Evolutionary conservation across 331 rosid species (phyloP).

Genomic region (Quercus phellos): DNA sequence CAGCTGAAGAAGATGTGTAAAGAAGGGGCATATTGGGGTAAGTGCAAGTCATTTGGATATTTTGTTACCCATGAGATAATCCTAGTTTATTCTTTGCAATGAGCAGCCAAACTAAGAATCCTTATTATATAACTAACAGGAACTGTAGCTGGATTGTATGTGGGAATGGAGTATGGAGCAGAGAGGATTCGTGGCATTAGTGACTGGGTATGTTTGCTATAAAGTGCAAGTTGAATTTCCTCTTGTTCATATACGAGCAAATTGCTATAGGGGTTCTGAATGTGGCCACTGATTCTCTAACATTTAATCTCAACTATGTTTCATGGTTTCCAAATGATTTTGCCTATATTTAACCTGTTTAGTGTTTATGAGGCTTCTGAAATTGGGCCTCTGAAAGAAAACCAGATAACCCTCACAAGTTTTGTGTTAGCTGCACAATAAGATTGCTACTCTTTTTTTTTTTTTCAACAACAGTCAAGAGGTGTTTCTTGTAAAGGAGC

Average conservation of each 20-base stretch:
- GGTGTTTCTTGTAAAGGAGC: background rate
- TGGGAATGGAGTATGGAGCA: constrained; percentile 70
- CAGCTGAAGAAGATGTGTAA: constrained; percentile 98
- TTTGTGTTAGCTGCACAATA: background rate
- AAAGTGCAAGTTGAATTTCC: constrained; percentile 1
- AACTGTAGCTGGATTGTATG: constrained; percentile 72
- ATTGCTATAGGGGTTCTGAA: background rate
- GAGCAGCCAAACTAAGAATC: background rate
- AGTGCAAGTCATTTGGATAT: constrained; percentile 22
- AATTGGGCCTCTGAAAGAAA: background rate
- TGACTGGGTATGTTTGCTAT: constrained; percentile 67
- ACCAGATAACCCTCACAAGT: background rate
- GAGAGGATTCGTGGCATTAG: constrained; percentile 72
- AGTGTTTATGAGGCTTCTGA: background rate
- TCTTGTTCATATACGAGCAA: background rate
- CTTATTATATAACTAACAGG: constrained; percentile 39
- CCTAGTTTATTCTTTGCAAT: background rate
- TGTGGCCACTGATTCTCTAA: background rate
- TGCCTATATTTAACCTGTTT: background rate
- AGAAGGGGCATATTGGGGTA: constrained; percentile 98
- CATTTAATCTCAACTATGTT: background rate
- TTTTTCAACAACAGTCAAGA: background rate
- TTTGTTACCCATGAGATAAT: background rate
- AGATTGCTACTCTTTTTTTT: background rate
- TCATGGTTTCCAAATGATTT: background rate